Percentiles rank a stretch among this genome's conserved stretches.
phyloP scores from a whole-genome alignment of 331 rosid genomes.

The Ulmus americana region DNA sequence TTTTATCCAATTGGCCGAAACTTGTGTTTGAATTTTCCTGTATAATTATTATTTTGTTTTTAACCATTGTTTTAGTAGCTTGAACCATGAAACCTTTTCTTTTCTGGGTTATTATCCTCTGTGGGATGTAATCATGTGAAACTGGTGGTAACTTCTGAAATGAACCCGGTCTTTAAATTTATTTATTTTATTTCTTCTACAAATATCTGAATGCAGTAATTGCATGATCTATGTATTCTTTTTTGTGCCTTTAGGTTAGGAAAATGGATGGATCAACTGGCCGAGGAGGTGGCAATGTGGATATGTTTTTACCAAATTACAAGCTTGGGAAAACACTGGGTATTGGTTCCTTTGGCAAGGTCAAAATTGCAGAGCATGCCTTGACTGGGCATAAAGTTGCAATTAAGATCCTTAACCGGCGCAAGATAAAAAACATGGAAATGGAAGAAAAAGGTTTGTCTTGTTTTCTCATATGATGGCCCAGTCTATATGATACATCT shows the following conservation, averaged over 20 bases:
- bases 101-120: not conserved
- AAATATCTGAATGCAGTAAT: not conserved
- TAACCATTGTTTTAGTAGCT: not conserved
- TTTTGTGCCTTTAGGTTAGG: constrained; percentile 5
- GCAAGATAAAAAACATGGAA: constrained; percentile 71
- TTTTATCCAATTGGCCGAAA: not conserved
- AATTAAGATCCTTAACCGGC: constrained; percentile 82
- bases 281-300: constrained; percentile 45
- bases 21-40: not conserved
- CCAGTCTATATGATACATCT: constrained; percentile 2
- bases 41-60: not conserved
- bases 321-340: constrained; percentile 88
- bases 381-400: constrained; percentile 87
- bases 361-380: constrained; percentile 77
- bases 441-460: constrained; percentile 81
- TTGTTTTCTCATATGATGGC: constrained; percentile 6
- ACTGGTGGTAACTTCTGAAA: not conserved
- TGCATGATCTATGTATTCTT: not conserved
- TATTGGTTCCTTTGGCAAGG: constrained; percentile 81
- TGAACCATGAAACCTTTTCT: not conserved
- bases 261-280: constrained; percentile 54
- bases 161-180: not conserved
- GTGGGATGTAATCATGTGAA: not conserved
- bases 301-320: constrained; percentile 59
- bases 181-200: not conserved